Evolutionary conservation across 345 rosid genomes (phyloP).

Genomic region (Linum tenue): DNA sequence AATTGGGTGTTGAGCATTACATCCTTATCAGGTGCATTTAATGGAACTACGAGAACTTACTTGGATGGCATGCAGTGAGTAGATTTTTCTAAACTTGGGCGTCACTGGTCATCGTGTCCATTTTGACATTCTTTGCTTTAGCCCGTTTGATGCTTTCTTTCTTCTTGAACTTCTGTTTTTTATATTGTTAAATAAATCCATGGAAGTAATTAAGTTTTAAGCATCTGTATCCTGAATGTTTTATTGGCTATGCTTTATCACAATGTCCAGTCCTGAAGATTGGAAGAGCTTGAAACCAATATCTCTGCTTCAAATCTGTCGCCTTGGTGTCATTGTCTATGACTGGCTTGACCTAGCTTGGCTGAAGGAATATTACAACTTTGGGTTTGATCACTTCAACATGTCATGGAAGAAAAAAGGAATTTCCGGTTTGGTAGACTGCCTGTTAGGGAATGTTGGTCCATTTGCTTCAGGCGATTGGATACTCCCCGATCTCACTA

Average conservation of each 20-base stretch:
- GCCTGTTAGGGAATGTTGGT: conserved; percentile 66
- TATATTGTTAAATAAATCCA: too few relatives aligned
- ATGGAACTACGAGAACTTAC: conserved; percentile 87
- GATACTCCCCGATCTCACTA: conserved; percentile 90
- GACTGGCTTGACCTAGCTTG: conserved; percentile 89
- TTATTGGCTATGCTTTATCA: neutral
- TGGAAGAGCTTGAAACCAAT: conserved; percentile 67
- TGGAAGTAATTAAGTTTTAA: too few relatives aligned
- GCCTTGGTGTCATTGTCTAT: conserved; percentile 69
- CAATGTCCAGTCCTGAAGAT: conserved; percentile 61
- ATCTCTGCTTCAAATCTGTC: conserved; percentile 70
- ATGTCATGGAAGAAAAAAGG: conserved; percentile 71
- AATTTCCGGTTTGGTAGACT: conserved; percentile 53
- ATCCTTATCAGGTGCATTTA: conserved; percentile 88
- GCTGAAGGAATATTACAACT: conserved; percentile 79
- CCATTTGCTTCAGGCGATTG: conserved; percentile 83
- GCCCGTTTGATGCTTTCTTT: too few relatives aligned
- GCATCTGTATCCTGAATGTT: neutral
- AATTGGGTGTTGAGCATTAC: conserved; percentile 93
- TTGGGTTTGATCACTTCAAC: conserved; percentile 89
- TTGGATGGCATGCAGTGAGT: conserved; percentile 92
- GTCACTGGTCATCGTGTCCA: neutral
- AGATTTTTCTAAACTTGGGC: neutral
- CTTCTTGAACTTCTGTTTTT: too few relatives aligned
- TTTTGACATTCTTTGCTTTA: too few relatives aligned